Percentiles rank a stretch among this genome's conserved stretches.
Conservation (phyloP, 768 basidiomycete genomes). For the Kwoniella europaea region DNA sequence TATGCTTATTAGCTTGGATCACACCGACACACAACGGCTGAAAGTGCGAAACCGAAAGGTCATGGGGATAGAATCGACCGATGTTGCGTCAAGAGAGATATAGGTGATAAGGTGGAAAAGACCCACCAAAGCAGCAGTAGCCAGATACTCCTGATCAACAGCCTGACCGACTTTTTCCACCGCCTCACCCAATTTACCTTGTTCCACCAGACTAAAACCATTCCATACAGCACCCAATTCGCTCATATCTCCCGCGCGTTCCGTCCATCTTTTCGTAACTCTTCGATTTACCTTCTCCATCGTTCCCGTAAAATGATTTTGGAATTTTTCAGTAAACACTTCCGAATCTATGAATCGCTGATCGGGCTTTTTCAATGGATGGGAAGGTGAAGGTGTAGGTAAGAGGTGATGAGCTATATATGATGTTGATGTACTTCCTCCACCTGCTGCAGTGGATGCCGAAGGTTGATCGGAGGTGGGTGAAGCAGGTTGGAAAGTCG, state of each 20-base stretch:
- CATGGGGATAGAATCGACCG: too few relatives aligned
- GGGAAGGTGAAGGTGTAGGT: conserved; percentile 84
- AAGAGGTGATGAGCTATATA: conserved; percentile 62
- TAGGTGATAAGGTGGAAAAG: not conserved
- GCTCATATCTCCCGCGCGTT: conserved; percentile 81
- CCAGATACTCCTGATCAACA: conserved; percentile 88
- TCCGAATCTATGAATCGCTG: conserved; percentile 96
- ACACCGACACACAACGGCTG: too few relatives aligned
- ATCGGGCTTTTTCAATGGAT: conserved; percentile 88
- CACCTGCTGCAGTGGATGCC: conserved; percentile 14
- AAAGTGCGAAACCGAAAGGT: too few relatives aligned
- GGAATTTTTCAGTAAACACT: conserved; percentile 92
- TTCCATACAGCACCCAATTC: conserved; percentile 91
- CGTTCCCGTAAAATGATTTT: conserved; percentile 83
- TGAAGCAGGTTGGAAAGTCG: conserved; percentile 63
- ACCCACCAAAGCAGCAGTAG: conserved; percentile 82
- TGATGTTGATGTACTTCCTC: conserved; percentile 27
- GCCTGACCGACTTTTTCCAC: conserved; percentile 98
- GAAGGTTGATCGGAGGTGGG: conserved; percentile 18
- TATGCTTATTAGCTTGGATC: too few relatives aligned
- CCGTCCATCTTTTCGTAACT: conserved; percentile 93
- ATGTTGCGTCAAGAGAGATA: not conserved
- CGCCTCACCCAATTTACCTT: conserved; percentile 61
- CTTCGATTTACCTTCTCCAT: conserved; percentile 97
- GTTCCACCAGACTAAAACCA: conserved; percentile 88